Percentiles rank a stretch among this genome's conserved stretches.
Evolutionary conservation across 805 yeast genomes (phyloP).

Genomic region (Teunomyces lycoperdinae): DNA sequence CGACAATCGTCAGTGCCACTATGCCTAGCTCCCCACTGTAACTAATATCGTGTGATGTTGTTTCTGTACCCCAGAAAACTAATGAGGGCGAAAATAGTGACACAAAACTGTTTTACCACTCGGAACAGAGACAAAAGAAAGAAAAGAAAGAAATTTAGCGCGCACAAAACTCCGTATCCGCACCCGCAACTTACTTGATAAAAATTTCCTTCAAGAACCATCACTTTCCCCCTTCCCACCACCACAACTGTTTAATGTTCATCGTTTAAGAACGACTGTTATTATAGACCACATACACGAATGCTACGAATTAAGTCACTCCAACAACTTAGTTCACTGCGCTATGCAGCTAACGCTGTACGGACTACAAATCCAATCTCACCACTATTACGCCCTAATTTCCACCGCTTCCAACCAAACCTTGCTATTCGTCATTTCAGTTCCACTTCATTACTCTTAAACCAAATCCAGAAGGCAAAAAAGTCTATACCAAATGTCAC

Average conservation of each 20-base stretch:
- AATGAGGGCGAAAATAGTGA: neutral
- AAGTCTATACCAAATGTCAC: constrained; percentile 4
- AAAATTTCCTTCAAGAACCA: neutral
- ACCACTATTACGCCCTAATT: neutral
- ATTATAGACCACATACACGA: neutral
- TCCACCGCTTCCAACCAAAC: neutral
- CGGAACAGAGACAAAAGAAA: neutral
- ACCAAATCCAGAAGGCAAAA: neutral
- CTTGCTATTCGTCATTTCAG: neutral
- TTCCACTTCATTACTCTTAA: neutral
- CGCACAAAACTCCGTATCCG: neutral
- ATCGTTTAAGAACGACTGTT: neutral
- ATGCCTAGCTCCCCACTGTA: too few relatives aligned
- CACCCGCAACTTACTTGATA: neutral
- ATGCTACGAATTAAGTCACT: neutral
- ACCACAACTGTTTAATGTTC: neutral
- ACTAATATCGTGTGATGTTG: too few relatives aligned
- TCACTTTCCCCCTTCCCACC: neutral
- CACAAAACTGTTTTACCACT: neutral
- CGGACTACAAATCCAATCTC: neutral
- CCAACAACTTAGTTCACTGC: neutral
- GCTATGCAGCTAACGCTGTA: neutral
- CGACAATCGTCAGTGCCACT: too few relatives aligned
- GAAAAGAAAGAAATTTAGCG: neutral
- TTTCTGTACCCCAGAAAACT: neutral